Evolutionary conservation across 257 asterid genomes (phyloP).

Genomic region (Paulownia fortunei): DNA sequence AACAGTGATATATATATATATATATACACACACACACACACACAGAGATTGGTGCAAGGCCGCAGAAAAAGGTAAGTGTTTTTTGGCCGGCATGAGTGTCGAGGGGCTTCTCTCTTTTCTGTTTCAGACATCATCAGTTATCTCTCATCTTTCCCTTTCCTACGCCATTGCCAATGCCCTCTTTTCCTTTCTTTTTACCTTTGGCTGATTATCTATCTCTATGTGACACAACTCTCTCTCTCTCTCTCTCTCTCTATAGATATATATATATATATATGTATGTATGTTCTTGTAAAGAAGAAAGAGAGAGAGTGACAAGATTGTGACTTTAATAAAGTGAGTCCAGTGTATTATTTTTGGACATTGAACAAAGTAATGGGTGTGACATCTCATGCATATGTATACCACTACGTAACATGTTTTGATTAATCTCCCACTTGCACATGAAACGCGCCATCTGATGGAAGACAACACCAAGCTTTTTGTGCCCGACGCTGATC

Average conservation of each 20-base stretch:
- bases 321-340: slow-evolving; percentile 26
- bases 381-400: slow-evolving; percentile 1
- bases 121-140: background rate
- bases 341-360: background rate
- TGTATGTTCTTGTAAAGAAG: background rate
- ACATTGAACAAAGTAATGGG: slow-evolving; percentile 21
- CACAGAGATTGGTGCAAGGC: too few relatives aligned
- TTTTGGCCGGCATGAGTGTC: slow-evolving; percentile 30
- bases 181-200: background rate
- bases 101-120: slow-evolving; percentile 8
- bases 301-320: background rate
- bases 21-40: background rate
- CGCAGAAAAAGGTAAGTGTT: background rate
- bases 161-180: slow-evolving; percentile 13
- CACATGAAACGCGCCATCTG: background rate
- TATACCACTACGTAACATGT: too few relatives aligned
- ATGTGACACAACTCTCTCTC: background rate
- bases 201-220: background rate
- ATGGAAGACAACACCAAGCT: background rate
- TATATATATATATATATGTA: too few relatives aligned
- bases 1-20: background rate
- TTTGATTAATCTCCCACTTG: too few relatives aligned
- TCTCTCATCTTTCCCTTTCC: slow-evolving; percentile 29
- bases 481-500: background rate
- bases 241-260: background rate